Conservation (phyloP, 2,329 filamentous ascomycete species). For the Alternaria alternata region DNA sequence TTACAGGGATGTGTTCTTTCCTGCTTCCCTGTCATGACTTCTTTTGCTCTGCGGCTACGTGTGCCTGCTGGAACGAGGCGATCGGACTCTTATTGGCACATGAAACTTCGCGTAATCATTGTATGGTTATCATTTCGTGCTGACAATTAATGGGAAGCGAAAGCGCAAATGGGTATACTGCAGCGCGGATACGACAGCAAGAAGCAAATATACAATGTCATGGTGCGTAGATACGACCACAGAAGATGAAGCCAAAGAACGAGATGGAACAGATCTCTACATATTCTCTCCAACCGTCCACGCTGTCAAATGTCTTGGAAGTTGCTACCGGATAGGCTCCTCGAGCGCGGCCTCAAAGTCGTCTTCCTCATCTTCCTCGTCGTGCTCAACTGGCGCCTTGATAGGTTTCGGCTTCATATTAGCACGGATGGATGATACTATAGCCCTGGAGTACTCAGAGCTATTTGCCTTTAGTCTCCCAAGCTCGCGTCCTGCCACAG, state of each 20-base stretch:
- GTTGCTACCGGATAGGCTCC: neutral
- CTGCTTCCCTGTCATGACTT: neutral
- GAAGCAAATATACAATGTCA: neutral
- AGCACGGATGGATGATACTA: slow-evolving; percentile 33
- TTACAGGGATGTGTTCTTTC: neutral
- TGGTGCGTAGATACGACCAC: neutral
- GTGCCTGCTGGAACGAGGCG: neutral
- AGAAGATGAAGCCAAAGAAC: neutral
- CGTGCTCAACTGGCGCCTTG: slow-evolving; percentile 24
- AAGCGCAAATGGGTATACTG: neutral
- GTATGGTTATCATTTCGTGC: neutral
- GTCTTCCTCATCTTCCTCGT: slow-evolving; percentile 27
- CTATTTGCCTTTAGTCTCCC: slow-evolving; percentile 46
- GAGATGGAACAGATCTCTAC: neutral
- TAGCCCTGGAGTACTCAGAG: slow-evolving; percentile 11
- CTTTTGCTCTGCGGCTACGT: neutral
- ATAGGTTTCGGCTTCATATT: slow-evolving; percentile 45
- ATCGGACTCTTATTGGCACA: neutral
- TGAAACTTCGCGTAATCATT: neutral
- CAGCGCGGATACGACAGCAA: neutral
- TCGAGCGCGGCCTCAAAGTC: slow-evolving; percentile 24
- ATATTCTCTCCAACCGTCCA: neutral
- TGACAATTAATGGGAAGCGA: neutral
- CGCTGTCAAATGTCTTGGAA: neutral
- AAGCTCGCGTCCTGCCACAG: slow-evolving; percentile 53